Base-by-base conservation (phyloP, 768 basidiomycete species). In the Termitomyces sp. region DNA sequence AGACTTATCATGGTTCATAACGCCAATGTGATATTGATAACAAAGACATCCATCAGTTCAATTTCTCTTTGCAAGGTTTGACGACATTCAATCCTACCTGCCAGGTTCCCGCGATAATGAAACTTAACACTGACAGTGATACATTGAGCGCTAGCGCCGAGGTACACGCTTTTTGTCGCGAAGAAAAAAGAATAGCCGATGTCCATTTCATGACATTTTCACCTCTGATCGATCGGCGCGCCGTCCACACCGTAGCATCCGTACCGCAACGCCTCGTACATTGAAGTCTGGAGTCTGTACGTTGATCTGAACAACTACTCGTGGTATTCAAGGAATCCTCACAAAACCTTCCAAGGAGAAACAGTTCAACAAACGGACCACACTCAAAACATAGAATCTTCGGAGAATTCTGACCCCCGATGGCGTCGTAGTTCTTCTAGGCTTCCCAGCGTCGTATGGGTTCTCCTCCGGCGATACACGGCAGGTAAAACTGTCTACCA, bases 401-500 rank as follows among this genome's bases (percentile, higher is more conserved):
- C 9, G 40, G 24, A 49, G 34, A 52, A 15, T 6, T 30, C n/a
- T 34, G 45, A 19, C 11, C 21, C 53, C 53, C 53, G 59, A 57
- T 60, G 53, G 53, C 42, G 12, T 57, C 56, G 56, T 41, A 44
- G 17, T 51, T 19, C n/a, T 32, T 7, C 3, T 22, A 11, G 14
- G n/a, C 12, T 22, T 19, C 6, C 30, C 32, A 19, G 30, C n/a
- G n/a, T 26, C 14, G 24, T 24, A 40, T 41, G 17, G 40, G n/a
- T 10, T 45, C 3, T 45, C 7, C 24, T 10, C 14, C n/a, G n/a
- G 32, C 5, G 17, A 24, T 32, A 17, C 35, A 24, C 34, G 3
- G 53, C 22, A 19, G 41, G 32, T 53, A 14, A 34, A n/a, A 44
- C 32, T 46, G 30, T 5, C 11, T 30, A 46, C 19, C 30, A 42